These are phyloP conservation scores for Nicotiana knightiana DNA, from an alignment of 257 asterid species.

Conservation along the genomic window DNA sequence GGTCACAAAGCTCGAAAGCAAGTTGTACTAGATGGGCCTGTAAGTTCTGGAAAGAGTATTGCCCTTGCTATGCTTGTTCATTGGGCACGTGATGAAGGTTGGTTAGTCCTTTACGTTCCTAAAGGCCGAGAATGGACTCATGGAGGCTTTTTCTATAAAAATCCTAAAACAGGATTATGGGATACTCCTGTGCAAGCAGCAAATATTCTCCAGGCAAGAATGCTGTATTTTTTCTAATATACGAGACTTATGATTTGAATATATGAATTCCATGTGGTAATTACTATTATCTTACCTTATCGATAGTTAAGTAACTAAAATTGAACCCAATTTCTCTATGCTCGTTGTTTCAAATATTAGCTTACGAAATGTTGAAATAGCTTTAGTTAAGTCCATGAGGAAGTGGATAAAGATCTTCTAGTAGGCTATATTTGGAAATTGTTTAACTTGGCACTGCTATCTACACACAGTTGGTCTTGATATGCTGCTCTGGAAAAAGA, in stretches of 20 bases:
- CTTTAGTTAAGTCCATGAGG: neutral
- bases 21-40: constrained; percentile 76
- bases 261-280: neutral
- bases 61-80: constrained; percentile 91
- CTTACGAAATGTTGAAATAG: neutral
- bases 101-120: constrained; percentile 94
- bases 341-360: neutral
- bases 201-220: constrained; percentile 57
- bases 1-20: constrained; percentile 68
- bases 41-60: constrained; percentile 89
- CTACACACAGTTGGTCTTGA: neutral
- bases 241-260: neutral
- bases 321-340: neutral
- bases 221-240: neutral
- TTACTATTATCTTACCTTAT: neutral
- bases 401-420: neutral
- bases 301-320: neutral
- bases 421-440: neutral
- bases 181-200: constrained; percentile 94
- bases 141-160: constrained; percentile 81
- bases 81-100: constrained; percentile 98
- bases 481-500: neutral
- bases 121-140: constrained; percentile 88
- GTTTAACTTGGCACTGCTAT: neutral
- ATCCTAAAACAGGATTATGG: constrained; percentile 68